Conservation (phyloP, 257 asterid species). For the Linderniella brevidens region DNA sequence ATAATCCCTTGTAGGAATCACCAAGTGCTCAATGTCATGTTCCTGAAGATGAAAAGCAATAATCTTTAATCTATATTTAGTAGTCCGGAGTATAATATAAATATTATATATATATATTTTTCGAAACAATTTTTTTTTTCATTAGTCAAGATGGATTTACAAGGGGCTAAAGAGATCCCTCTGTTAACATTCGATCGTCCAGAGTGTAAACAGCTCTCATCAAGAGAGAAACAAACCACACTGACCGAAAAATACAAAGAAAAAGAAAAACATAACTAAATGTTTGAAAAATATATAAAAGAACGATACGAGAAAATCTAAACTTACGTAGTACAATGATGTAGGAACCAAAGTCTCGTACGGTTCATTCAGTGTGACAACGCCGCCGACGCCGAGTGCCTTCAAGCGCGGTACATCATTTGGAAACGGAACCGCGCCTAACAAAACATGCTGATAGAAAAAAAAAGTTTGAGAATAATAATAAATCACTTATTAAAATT, state of each 20-base stretch:
- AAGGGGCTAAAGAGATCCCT: no score
- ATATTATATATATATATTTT: no score
- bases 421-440: slow-evolving; percentile 98
- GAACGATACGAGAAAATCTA: slow-evolving; percentile 1
- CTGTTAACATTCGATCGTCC: no score
- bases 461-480: slow-evolving; percentile 7
- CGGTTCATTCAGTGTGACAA: slow-evolving; percentile 77
- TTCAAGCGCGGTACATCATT: slow-evolving; percentile 75
- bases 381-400: slow-evolving; percentile 76
- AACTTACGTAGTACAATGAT: slow-evolving; percentile 51
- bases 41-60: slow-evolving; percentile 30
- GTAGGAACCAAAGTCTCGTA: slow-evolving; percentile 82
- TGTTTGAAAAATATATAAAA: no score
- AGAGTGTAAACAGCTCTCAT: no score
- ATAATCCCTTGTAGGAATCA: slow-evolving; percentile 92
- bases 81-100: no score
- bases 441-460: slow-evolving; percentile 44
- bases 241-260: no score
- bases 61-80: not conserved
- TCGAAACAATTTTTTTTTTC: no score
- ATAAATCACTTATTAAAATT: slow-evolving; percentile 1
- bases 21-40: slow-evolving; percentile 57
- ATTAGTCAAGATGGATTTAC: no score
- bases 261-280: no score
- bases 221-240: no score